These are phyloP conservation scores for Lasiodiplodia sp. DNA, from an alignment of 2,329 filamentous ascomycete genomes.

Conservation along the genomic window DNA sequence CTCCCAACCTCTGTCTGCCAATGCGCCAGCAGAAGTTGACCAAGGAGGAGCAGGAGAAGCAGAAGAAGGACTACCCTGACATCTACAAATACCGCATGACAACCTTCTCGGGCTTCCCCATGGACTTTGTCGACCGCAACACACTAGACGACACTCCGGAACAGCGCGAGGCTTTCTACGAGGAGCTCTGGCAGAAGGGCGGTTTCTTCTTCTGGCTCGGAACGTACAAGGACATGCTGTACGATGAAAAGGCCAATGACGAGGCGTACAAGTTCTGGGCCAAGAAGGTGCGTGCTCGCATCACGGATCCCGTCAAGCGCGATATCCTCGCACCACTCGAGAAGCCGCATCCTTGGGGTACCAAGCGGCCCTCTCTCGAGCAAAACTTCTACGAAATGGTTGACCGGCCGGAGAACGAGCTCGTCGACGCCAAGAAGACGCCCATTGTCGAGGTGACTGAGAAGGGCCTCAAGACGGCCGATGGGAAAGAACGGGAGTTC, in stretches of 20 bases:
- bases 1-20: constrained; percentile 70
- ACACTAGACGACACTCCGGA: constrained; percentile 58
- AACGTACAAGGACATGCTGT: constrained; percentile 51
- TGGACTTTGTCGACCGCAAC: constrained; percentile 61
- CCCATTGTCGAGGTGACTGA: constrained; percentile 50
- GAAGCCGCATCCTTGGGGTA: constrained; percentile 55
- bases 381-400: constrained; percentile 57
- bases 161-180: constrained; percentile 53
- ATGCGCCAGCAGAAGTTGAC: constrained; percentile 63
- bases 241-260: constrained; percentile 52
- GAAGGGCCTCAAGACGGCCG: constrained; percentile 49
- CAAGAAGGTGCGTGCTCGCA: constrained; percentile 52
- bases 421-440: constrained; percentile 53
- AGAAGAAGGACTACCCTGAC: constrained; percentile 50
- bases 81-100: constrained; percentile 62
- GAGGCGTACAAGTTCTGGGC: constrained; percentile 58
- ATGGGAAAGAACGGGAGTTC: constrained; percentile 52
- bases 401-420: constrained; percentile 51
- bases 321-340: constrained; percentile 56
- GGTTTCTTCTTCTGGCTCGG: constrained; percentile 53
- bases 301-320: constrained; percentile 53
- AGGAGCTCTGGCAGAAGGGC: constrained; percentile 50
- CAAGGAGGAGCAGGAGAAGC: constrained; percentile 58
- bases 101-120: constrained; percentile 61
- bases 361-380: constrained; percentile 56